A percentile compares a stretch with the other conserved stretches of the same genome.
Evolutionary conservation across 1,284 basidiomycete species (phyloP).

Genomic region (Tilletia walkeri): DNA sequence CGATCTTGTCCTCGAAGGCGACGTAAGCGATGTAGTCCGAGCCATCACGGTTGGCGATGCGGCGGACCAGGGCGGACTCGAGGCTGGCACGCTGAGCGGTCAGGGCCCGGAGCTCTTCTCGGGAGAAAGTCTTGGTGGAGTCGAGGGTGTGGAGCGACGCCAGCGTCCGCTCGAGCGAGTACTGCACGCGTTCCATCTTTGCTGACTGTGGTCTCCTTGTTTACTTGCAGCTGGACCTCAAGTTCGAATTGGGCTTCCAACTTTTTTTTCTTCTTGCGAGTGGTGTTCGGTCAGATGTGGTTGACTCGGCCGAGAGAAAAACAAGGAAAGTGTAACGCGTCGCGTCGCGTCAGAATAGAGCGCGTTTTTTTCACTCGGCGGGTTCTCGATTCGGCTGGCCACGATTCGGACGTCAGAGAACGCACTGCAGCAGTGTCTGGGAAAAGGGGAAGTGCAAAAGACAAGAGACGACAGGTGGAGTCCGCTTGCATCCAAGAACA

Average conservation of each 20-base stretch:
- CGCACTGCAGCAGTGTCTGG: not conserved
- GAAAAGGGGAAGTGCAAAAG: no score
- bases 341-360: constrained; percentile 5
- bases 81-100: constrained; percentile 79
- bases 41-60: constrained; percentile 71
- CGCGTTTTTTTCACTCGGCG: no score
- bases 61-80: constrained; percentile 78
- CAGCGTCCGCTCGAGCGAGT: constrained; percentile 93
- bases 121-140: constrained; percentile 79
- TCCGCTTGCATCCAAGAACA: no score
- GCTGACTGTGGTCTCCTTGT: not conserved
- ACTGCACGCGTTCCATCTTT: constrained; percentile 86
- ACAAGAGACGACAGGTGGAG: no score
- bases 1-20: constrained; percentile 85
- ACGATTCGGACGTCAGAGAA: not conserved
- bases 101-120: constrained; percentile 70
- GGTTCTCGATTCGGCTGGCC: no score
- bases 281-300: not conserved
- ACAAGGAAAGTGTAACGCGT: not conserved
- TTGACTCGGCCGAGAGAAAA: not conserved
- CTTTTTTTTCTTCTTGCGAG: constrained; percentile 21
- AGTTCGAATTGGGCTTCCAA: constrained; percentile 16
- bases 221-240: not conserved
- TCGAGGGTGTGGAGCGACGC: constrained; percentile 91
- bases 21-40: constrained; percentile 84